Conservation (phyloP, 2,329 filamentous ascomycete genomes). For the Cryoendolithus antarcticus region DNA sequence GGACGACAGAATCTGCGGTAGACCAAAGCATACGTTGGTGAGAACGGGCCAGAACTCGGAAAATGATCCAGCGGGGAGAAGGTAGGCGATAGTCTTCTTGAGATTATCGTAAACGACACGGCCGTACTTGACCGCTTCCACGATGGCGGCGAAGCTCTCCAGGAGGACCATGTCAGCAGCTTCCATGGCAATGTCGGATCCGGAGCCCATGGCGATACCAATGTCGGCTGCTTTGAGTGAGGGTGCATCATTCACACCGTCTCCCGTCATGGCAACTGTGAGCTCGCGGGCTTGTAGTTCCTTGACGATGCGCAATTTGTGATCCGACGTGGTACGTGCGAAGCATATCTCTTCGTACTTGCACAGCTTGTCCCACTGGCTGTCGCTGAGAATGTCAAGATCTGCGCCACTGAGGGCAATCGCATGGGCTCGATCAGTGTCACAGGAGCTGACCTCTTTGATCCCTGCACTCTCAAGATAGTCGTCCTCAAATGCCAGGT, state of each 20-base stretch:
- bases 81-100: constrained; percentile 62
- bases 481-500: constrained; percentile 30
- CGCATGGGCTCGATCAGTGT: constrained; percentile 26
- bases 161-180: constrained; percentile 51
- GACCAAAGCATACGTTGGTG: constrained; percentile 58
- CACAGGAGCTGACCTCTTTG: constrained; percentile 8
- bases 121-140: constrained; percentile 60
- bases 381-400: constrained; percentile 50
- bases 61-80: constrained; percentile 60
- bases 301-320: constrained; percentile 65
- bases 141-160: constrained; percentile 59
- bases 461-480: constrained; percentile 19
- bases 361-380: constrained; percentile 56
- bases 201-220: constrained; percentile 46
- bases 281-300: constrained; percentile 53
- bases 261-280: constrained; percentile 42
- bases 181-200: constrained; percentile 50
- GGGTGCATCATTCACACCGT: constrained; percentile 39
- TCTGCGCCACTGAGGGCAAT: constrained; percentile 56
- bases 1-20: constrained; percentile 60
- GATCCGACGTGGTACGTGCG: constrained; percentile 62
- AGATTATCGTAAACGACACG: constrained; percentile 67
- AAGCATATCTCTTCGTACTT: constrained; percentile 63
- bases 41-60: constrained; percentile 66
- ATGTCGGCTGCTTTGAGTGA: constrained; percentile 46